Base-by-base conservation (phyloP, 129 eudicot genomes). In the Lonicera japonica region DNA sequence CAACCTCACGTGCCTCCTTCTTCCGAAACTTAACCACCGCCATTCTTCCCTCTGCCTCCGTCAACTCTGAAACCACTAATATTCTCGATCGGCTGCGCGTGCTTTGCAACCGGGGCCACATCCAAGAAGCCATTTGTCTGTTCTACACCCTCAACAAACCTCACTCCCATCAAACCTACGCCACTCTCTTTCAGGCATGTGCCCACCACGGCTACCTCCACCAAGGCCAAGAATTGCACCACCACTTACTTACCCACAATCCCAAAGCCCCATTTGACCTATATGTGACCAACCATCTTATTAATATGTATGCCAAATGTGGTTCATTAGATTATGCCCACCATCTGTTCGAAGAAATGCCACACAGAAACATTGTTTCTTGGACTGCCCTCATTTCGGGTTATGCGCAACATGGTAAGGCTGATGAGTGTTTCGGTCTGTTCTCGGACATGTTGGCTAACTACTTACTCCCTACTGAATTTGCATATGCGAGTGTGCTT, bases 361-460 rank as follows among this genome's bases (percentile, higher is more conserved):
- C 77, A 39, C 71, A 78, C 13, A 80, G 71, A 71, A 89, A 89
- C 43, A 36, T 83, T 5, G 88, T 89, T 8, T 77, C 95, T 61
- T 89, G 91, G 95, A 85, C 95, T 11, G 66, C 74, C 23, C 80
- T 85, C 54, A 55, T 89, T 73, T 82, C 95, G 0, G 92, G 88
- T 8, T 86, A 86, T 39, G 72, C 84, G 19, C 91, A 81, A 39
- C 62, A 25, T 0, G 71, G 66, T 0, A 74, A 68, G 24, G 11
- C 0, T 8, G 50, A 57, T 0, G 70, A 76, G 41, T 69, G 91
- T 71, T 83, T 75, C 50, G 17, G 63, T 13, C 13, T 86, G 64
- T 89, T 89, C 29, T 39, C 70, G 3, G 54, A 61, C 18, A 83
- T 86, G 95, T 56, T 82, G 16, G 40, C 21, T 13, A 56, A 66